phyloP scores from a whole-genome alignment of 768 basidiomycete species.

The Infundibulicybe gibba region DNA sequence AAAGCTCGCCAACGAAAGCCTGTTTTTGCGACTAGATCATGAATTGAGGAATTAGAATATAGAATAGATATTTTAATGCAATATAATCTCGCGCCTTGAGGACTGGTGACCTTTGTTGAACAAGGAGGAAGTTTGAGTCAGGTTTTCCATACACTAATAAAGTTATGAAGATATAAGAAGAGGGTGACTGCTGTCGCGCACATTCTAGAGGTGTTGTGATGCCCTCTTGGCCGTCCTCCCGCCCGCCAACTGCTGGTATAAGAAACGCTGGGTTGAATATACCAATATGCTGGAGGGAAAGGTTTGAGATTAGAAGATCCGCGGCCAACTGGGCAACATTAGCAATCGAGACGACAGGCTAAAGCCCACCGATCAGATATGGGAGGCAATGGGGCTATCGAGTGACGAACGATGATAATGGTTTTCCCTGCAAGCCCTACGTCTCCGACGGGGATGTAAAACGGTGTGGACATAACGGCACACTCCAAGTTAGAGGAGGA shows the following conservation, averaged over 20 bases:
- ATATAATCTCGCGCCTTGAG: conserved; percentile 50
- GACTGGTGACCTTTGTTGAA: conserved; percentile 80
- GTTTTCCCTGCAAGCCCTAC: conserved; percentile 32
- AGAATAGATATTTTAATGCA: not conserved
- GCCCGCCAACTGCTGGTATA: conserved; percentile 70
- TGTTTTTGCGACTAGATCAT: conserved; percentile 57
- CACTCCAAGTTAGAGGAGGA: too few relatives aligned
- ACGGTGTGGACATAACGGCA: conserved; percentile 7
- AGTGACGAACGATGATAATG: conserved; percentile 39
- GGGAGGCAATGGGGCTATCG: conserved; percentile 1
- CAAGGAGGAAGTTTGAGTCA: conserved; percentile 45
- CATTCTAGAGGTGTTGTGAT: conserved; percentile 77
- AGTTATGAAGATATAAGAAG: conserved; percentile 2
- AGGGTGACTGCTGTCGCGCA: conserved; percentile 29
- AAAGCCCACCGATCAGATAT: conserved; percentile 8
- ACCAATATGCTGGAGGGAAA: conserved; percentile 58
- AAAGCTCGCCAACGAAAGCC: conserved; percentile 55
- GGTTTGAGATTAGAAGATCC: conserved; percentile 69
- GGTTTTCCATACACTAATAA: conserved; percentile 60
- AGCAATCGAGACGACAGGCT: conserved; percentile 77
- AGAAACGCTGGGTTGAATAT: conserved; percentile 59
- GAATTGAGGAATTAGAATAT: not conserved
- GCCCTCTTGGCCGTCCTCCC: conserved; percentile 57
- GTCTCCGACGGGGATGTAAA: conserved; percentile 25
- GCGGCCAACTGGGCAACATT: conserved; percentile 79